Percentiles rank a stretch among this genome's conserved stretches.
Conservation (phyloP, 2,329 filamentous ascomycete genomes). For the Fonsecaea pedrosoi region DNA sequence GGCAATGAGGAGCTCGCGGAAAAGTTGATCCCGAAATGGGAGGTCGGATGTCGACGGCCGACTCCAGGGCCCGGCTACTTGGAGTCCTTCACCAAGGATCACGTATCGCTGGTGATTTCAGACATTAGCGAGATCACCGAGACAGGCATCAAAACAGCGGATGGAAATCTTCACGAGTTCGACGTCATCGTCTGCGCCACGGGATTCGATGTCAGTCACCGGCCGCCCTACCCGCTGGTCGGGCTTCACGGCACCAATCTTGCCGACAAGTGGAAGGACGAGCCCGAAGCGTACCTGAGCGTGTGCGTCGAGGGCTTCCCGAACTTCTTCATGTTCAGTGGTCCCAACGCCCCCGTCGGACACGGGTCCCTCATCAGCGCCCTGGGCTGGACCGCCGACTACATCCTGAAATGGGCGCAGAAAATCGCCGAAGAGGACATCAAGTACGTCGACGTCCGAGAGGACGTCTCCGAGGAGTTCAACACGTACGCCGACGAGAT, state of each 20-base stretch:
- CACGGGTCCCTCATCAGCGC: slow-evolving; percentile 40
- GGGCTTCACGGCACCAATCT: slow-evolving; percentile 34
- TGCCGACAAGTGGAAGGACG: slow-evolving; percentile 38
- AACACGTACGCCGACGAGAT: slow-evolving; percentile 19
- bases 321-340: slow-evolving; percentile 45
- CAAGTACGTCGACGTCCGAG: slow-evolving; percentile 24
- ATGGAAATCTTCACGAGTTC: slow-evolving; percentile 23
- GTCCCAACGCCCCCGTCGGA: slow-evolving; percentile 44
- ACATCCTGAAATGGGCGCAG: slow-evolving; percentile 41
- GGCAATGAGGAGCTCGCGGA: slow-evolving; percentile 37
- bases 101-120: slow-evolving; percentile 45
- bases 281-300: slow-evolving; percentile 41
- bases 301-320: slow-evolving; percentile 41
- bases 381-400: slow-evolving; percentile 39
- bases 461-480: slow-evolving; percentile 28
- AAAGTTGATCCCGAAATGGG: slow-evolving; percentile 40
- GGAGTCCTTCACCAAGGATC: slow-evolving; percentile 53
- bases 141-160: slow-evolving; percentile 38
- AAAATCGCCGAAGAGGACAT: slow-evolving; percentile 21
- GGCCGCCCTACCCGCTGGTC: slow-evolving; percentile 35
- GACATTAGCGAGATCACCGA: slow-evolving; percentile 46
- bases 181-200: slow-evolving; percentile 50
- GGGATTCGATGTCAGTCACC: slow-evolving; percentile 49
- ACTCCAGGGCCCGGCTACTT: slow-evolving; percentile 61
- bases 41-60: slow-evolving; percentile 54